These are phyloP conservation scores for Ocimum tenuiflorum DNA, from an alignment of 257 asterid genomes.

Conservation along the genomic window DNA sequence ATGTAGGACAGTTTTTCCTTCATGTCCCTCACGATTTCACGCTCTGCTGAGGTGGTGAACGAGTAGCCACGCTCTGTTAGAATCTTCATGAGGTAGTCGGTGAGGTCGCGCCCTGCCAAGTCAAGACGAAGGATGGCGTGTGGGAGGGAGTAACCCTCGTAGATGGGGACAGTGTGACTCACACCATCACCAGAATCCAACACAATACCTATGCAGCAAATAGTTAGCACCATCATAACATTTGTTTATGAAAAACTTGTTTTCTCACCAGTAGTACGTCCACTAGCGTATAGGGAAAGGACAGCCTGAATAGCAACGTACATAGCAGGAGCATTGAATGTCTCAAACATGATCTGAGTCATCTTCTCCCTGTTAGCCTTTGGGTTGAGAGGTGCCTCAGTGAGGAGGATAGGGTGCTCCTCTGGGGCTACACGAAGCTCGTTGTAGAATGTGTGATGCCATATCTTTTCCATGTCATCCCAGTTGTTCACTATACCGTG, in stretches of 20 bases:
- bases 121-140: slow-evolving; percentile 29
- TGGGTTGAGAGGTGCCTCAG: slow-evolving; percentile 44
- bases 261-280: slow-evolving; percentile 39
- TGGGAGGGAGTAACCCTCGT: slow-evolving; percentile 27
- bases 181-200: slow-evolving; percentile 28
- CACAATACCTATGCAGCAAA: slow-evolving; percentile 15
- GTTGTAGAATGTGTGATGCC: slow-evolving; percentile 43
- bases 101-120: slow-evolving; percentile 28
- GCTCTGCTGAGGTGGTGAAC: slow-evolving; percentile 30
- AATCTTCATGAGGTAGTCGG: slow-evolving; percentile 25
- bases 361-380: slow-evolving; percentile 44
- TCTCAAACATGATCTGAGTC: slow-evolving; percentile 47
- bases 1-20: slow-evolving; percentile 20
- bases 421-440: slow-evolving; percentile 48
- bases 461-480: slow-evolving; percentile 46
- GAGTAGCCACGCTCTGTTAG: slow-evolving; percentile 27
- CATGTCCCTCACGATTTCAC: slow-evolving; percentile 25
- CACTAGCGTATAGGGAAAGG: slow-evolving; percentile 45
- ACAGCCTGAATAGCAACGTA: slow-evolving; percentile 45
- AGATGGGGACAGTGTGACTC: slow-evolving; percentile 22
- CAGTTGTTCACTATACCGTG: slow-evolving; percentile 41
- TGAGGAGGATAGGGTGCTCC: slow-evolving; percentile 41
- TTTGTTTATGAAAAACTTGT: background rate
- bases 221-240: background rate
- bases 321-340: slow-evolving; percentile 42